Base-by-base conservation (phyloP, 352 stramenopile species). In the Pythium brassicae region DNA sequence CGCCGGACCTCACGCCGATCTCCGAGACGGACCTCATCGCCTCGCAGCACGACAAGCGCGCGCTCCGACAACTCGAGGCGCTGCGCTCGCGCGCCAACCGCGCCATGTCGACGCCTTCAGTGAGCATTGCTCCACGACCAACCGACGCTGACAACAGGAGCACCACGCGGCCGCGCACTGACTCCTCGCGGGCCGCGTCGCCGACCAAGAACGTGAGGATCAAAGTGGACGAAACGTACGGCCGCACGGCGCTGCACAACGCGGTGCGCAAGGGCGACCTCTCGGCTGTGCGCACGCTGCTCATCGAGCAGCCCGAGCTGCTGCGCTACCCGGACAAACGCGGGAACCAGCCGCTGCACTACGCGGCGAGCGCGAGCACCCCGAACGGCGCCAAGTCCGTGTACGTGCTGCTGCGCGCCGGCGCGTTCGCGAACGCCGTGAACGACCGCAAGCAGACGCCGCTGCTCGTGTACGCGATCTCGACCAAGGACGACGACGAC, bases 271-370 rank as follows among this genome's bases (percentile, higher is more conserved):
- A 72, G 32, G 76, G 76, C 32, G 76, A 86, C 50, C 63, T 83
- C 34, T 42, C 46, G 8, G 47, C 55, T 12, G 68, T 86, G 48
- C 55, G 60, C 45, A 53, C 47, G 19, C 17, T 86, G 15, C 22
- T 82, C 9, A 29, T 54, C 14, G 58, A 68, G 44, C 63, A 78
- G 19, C 71, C 76, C 6, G 69, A 70, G 42, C 59, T 86, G 22
- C 47, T 83, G 29, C 61, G 56, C 0, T 61, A 64, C 4, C 43
- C 66, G 0, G 76, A 86, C 58, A 74, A 66, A 29, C 71, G 76
- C 35, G 76, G 76, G 39, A 86, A 86, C 57, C 73, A 78, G 43
- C 71, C 76, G n/a, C 59, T 86, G 43, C 76, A 86, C 50, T 86
- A 86, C 51, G 76, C 76, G 1, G 73, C 69, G 23, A 79, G 73